Evolutionary conservation across 495 filamentous ascomycete genomes (phyloP), one percentile per base, ranked within the genome.

Genomic region (Polyplosphaeria fusca): DNA sequence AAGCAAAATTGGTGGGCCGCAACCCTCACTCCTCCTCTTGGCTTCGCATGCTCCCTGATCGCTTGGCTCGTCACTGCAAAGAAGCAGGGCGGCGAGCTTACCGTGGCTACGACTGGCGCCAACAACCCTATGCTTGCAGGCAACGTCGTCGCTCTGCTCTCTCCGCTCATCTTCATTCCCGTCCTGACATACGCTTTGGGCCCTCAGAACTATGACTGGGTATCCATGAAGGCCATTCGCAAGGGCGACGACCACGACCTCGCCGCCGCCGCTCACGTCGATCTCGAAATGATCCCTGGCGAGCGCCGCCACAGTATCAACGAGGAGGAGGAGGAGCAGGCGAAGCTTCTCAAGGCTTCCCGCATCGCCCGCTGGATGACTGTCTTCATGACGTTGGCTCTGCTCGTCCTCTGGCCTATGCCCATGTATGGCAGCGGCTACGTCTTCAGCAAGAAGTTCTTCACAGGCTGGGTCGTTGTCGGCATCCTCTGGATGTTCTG

Each of bases 361-460:
- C 80, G 85, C 55, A 90, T 94, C 66, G 89, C 91, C 11, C 88
- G 88, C 61, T 81, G 76, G 4, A 78, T 88, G 60, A 96, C 91
- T 0, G 76, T 86, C 20, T 73, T 82, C 63, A 78, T 95, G 76
- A 90, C 91, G 0, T 55, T 96, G 0, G 79, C 82, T 5, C 72
- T 97, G 49, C 71, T 97, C 2, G 77, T 97, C 19, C 79, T 96
- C 43, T 97, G 92, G 92, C 92, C 92, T 7, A 93, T 96, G 77
- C 92, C 92, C 1, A 82, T 97, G 83, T 97, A 94, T 67, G 92
- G 89, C 5, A 77, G 77, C 5, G 82, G 81, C 19, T 97, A 97
- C 66, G 79, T 96, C 32, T 96, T 96, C 74, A 87, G 82, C 68
- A 91, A 89, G 74, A 78, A 79, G 41, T 96, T 96, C 76, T 96